A percentile compares a stretch with the other conserved stretches of the same genome.
phyloP scores from a whole-genome alignment of 169 alveolate species.

The Plasmodium cynomolgi region DNA sequence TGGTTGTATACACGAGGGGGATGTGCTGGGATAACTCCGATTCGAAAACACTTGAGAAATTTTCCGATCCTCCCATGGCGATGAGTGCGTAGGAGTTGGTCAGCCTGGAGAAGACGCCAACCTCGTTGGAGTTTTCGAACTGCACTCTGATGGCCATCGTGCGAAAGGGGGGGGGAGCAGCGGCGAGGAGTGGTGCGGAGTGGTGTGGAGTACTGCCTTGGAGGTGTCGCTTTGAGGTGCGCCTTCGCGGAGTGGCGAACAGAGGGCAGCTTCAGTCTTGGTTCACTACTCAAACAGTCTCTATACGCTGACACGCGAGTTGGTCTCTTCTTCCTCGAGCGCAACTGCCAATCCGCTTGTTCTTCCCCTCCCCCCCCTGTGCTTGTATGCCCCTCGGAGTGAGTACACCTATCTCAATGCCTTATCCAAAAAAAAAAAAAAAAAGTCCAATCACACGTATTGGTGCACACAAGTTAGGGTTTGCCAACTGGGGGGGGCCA shows the following conservation, averaged over 20 bases:
- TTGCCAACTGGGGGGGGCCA: background rate
- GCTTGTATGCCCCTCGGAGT: background rate
- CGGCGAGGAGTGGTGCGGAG: no score
- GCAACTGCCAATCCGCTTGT: background rate
- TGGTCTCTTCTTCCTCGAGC: background rate
- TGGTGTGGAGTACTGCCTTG: no score
- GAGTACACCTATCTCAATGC: background rate
- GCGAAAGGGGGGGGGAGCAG: background rate
- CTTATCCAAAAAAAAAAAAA: no score
- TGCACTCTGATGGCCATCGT: conserved; percentile 84
- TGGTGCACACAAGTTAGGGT: background rate
- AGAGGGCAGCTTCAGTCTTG: background rate
- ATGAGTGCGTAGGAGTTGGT: conserved; percentile 96
- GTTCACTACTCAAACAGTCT: background rate
- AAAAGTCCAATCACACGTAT: background rate
- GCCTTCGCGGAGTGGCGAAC: no score
- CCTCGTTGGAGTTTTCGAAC: conserved; percentile 97
- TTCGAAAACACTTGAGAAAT: conserved; percentile 96
- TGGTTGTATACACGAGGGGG: conserved; percentile 97
- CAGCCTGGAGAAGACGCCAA: conserved; percentile 97
- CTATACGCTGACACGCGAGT: background rate
- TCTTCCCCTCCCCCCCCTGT: background rate
- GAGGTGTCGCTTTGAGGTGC: no score
- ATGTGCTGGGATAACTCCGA: conserved; percentile 95
- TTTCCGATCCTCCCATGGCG: conserved; percentile 96